Evolutionary conservation across 1,284 basidiomycete genomes (phyloP).

Genomic region (Rhodotorula sp.): DNA sequence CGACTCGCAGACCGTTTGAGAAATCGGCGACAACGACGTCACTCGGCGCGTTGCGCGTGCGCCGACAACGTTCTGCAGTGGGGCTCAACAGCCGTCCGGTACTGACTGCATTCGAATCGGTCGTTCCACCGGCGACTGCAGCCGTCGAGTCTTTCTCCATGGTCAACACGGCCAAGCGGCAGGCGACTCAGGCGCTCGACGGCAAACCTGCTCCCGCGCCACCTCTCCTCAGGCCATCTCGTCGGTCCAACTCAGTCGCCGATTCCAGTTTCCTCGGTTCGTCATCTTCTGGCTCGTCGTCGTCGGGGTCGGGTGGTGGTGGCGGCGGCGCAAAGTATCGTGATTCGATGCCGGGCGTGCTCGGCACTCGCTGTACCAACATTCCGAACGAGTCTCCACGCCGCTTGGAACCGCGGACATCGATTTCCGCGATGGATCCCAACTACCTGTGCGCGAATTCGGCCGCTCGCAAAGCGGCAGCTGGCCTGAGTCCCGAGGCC

Average conservation of each 20-base stretch:
- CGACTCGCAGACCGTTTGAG: conserved; percentile 24
- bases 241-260: conserved; percentile 38
- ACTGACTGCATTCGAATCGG: conserved; percentile 1
- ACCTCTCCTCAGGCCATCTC: conserved; percentile 6
- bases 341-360: neutral
- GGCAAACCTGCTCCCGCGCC: conserved; percentile 26
- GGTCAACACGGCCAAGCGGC: conserved; percentile 35
- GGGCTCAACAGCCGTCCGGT: conserved; percentile 20
- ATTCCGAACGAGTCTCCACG: conserved; percentile 25
- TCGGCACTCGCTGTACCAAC: conserved; percentile 16
- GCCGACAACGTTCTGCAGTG: conserved; percentile 20
- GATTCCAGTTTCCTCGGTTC: conserved; percentile 15
- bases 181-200: conserved; percentile 30
- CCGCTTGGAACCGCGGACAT: conserved; percentile 4
- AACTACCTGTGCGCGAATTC: conserved; percentile 10
- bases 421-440: conserved; percentile 7
- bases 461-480: neutral
- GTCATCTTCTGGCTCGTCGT: neutral
- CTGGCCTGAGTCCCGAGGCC: conserved; percentile 30
- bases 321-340: neutral
- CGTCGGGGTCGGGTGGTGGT: neutral
- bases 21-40: conserved; percentile 26
- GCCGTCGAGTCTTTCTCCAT: conserved; percentile 5
- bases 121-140: neutral
- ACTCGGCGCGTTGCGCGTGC: conserved; percentile 8